Percentiles rank a stretch among this genome's conserved stretches.
These are phyloP conservation scores for Ganoderma meredithae DNA, from an alignment of 1,284 basidiomycete species.

Conservation along the genomic window DNA sequence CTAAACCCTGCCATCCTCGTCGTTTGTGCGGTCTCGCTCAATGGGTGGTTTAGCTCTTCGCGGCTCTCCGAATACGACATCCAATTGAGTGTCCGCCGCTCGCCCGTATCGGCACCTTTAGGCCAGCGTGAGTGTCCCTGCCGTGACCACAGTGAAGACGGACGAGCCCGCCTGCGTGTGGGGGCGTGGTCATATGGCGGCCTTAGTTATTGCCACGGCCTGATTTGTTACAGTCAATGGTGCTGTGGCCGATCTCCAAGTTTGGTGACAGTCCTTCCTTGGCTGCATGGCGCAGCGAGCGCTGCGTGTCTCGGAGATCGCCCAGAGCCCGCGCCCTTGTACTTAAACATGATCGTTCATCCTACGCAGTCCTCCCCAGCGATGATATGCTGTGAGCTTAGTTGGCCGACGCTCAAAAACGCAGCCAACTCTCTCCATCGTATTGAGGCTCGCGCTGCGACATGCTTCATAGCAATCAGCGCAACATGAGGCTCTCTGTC, in stretches of 20 bases:
- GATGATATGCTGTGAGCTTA: background rate
- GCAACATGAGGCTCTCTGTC: conserved; percentile 3
- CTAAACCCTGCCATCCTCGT: background rate
- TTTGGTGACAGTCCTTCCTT: background rate
- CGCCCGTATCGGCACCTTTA: background rate
- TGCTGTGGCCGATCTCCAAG: background rate
- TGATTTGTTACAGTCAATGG: background rate
- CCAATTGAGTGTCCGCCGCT: background rate
- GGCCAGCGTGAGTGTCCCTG: background rate
- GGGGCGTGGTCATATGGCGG: background rate
- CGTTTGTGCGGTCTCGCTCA: background rate
- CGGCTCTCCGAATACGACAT: background rate
- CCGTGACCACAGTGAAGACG: background rate
- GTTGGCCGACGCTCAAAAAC: background rate
- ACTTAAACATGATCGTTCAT: background rate
- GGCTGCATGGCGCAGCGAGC: background rate
- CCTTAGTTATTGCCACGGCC: background rate
- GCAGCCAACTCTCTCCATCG: background rate
- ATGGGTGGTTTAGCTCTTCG: background rate
- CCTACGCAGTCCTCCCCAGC: background rate
- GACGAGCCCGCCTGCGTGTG: background rate
- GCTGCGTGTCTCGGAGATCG: background rate
- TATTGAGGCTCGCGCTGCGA: background rate
- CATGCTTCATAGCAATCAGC: conserved; percentile 3
- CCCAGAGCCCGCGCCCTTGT: background rate